These are phyloP conservation scores for Pezicula carpinea DNA, from an alignment of 2,329 filamentous ascomycete species.

Conservation along the genomic window DNA sequence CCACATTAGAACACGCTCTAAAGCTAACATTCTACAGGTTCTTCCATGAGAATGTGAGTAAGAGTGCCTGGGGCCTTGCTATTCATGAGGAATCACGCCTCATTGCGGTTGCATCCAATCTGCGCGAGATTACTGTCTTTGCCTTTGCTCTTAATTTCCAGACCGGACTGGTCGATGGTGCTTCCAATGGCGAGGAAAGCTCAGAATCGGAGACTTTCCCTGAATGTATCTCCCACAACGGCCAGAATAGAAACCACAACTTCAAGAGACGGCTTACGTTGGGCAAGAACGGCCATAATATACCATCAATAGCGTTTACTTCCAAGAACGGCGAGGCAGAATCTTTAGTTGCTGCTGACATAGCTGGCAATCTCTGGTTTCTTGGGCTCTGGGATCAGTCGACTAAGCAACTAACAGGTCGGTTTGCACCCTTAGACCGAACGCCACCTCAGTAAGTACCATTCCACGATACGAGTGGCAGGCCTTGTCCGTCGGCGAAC, in stretches of 20 bases:
- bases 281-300: constrained; percentile 12
- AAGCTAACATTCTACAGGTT: constrained; percentile 38
- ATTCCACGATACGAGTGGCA: neutral
- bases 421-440: neutral
- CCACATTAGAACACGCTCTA: neutral
- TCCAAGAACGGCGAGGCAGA: constrained; percentile 16
- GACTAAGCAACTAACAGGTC: neutral
- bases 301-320: constrained; percentile 25
- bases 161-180: neutral
- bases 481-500: no score
- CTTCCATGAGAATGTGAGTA: constrained; percentile 70
- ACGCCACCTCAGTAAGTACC: neutral
- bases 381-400: constrained; percentile 2
- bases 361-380: constrained; percentile 17
- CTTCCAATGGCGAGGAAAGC: neutral
- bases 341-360: constrained; percentile 21
- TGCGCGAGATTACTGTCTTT: constrained; percentile 50
- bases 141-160: constrained; percentile 34
- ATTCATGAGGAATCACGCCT: constrained; percentile 77
- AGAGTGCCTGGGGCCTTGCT: constrained; percentile 81
- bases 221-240: neutral
- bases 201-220: neutral
- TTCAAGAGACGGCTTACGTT: no score
- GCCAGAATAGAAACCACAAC: no score
- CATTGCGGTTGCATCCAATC: constrained; percentile 82